Evolutionary conservation across 2,329 filamentous ascomycete genomes (phyloP).

Genomic region (Didymella exigua): DNA sequence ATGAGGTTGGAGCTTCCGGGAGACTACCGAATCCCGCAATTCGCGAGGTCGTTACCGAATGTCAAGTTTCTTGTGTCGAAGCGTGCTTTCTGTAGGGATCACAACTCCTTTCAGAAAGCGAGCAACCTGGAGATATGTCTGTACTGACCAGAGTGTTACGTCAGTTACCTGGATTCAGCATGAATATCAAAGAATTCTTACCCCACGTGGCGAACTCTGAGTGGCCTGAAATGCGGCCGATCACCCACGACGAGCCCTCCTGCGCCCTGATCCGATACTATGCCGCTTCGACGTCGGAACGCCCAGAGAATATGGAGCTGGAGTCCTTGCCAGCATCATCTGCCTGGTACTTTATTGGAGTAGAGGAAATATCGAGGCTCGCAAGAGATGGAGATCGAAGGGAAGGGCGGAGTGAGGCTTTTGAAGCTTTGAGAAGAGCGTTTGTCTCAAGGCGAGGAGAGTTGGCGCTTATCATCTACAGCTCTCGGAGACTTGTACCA

Average conservation of each 20-base stretch:
- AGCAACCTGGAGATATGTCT: constrained; percentile 14
- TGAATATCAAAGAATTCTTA: constrained; percentile 24
- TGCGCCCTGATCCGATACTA: constrained; percentile 22
- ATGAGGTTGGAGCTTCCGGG: not conserved
- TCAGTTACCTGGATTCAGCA: constrained; percentile 29
- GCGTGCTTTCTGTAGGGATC: constrained; percentile 23
- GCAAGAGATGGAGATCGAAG: constrained; percentile 23
- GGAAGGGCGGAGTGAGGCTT: constrained; percentile 32
- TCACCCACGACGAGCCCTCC: constrained; percentile 29
- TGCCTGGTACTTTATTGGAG: not conserved
- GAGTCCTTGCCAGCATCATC: constrained; percentile 4
- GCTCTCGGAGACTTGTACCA: constrained; percentile 41
- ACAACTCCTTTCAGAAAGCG: constrained; percentile 1
- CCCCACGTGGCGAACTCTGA: constrained; percentile 52
- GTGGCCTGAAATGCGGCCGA: constrained; percentile 48
- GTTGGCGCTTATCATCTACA: constrained; percentile 42
- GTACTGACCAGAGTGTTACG: constrained; percentile 20
- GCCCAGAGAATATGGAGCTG: constrained; percentile 4
- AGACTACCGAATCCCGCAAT: not conserved
- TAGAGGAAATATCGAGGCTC: not conserved
- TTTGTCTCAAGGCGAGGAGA: constrained; percentile 32
- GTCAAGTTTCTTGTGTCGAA: constrained; percentile 28
- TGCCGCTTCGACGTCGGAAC: not conserved
- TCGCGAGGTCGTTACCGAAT: constrained; percentile 22
- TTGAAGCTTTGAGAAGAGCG: constrained; percentile 27